Percentiles rank a stretch among this genome's conserved stretches.
Evolutionary conservation across 345 rosid genomes (phyloP).

Genomic region (Mangifera indica): DNA sequence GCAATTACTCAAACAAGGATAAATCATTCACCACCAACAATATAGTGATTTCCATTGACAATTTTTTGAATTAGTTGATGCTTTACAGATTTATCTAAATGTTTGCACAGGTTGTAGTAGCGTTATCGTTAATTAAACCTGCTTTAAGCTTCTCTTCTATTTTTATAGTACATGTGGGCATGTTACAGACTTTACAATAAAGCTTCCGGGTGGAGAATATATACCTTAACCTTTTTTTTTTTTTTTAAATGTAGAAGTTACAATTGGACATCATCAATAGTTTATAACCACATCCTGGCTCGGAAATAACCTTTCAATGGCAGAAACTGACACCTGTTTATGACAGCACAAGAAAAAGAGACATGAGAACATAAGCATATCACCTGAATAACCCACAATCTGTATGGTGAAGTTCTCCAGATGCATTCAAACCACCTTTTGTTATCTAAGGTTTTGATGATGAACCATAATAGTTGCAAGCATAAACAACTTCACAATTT

Average conservation of each 20-base stretch:
- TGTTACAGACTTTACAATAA: background rate
- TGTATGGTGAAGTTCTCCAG: background rate
- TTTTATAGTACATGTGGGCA: background rate
- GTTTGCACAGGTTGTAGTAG: slow-evolving; percentile 12
- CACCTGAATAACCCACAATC: background rate
- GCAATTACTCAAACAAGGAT: no score
- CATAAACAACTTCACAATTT: background rate
- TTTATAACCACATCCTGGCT: background rate
- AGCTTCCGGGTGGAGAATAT: slow-evolving; percentile 12
- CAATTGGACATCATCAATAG: background rate
- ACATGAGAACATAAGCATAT: background rate
- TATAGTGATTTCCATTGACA: background rate
- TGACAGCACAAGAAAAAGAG: background rate
- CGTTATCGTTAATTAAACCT: background rate
- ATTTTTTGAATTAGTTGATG: background rate
- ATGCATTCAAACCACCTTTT: background rate
- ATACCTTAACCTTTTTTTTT: slow-evolving; percentile 13
- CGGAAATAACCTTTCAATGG: background rate
- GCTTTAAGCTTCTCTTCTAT: background rate
- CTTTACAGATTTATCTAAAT: slow-evolving; percentile 6
- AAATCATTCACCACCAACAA: background rate
- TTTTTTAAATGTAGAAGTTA: background rate
- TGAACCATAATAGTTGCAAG: background rate
- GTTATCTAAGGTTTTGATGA: background rate
- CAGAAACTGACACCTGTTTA: slow-evolving; percentile 10